Base-by-base conservation (phyloP, 108 stramenopile genomes). In the Nitzschia palea region DNA sequence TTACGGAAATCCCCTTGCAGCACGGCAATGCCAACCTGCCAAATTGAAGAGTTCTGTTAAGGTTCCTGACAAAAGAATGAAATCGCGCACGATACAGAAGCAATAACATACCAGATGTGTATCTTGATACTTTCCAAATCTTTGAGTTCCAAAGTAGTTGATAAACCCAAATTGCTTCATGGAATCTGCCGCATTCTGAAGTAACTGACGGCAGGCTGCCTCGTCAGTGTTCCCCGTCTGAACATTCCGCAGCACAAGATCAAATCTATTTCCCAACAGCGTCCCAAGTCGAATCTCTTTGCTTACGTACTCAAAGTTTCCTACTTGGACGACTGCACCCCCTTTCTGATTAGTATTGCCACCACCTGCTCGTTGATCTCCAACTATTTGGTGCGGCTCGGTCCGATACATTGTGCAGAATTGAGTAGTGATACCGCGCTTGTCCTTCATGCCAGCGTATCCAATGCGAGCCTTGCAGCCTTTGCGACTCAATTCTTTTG, bases 141-240 rank as follows among this genome's bases (percentile, higher is more conserved):
- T 74, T 69, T 97, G 96, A 77, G 91, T 89, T n/a, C 96, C 96
- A 82, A 89, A 97, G 78, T 97, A 95, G 65, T 97, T 97, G 61
- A 97, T 83, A 65, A 97, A 97, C 17, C 96, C 96, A 57, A 63
- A 23, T 18, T 85, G 33, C 44, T 81, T 67, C 45, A 91, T 63
- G 18, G 71, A 60, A 18, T 59, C 28, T 1, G 83, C 93, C 0
- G 93, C 89, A 22, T 60, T 48, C 61, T 77, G 75, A 51, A 87
- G 43, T 20, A 73, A 37, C 14, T 62, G 34, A 37, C 62, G 52
- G 31, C 68, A 50, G 29, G 27, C 67, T 22, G 33, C 23, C 23
- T 60, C 65, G 22, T 56, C 64, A 3, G 22, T 48, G 17, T 32
- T 55, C 2, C 44, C 68, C 44, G 54, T 77, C 70, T 68, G 35